Evolutionary conservation across 441 rosid genomes (phyloP).

Genomic region (Dalechampia spathulata): DNA sequence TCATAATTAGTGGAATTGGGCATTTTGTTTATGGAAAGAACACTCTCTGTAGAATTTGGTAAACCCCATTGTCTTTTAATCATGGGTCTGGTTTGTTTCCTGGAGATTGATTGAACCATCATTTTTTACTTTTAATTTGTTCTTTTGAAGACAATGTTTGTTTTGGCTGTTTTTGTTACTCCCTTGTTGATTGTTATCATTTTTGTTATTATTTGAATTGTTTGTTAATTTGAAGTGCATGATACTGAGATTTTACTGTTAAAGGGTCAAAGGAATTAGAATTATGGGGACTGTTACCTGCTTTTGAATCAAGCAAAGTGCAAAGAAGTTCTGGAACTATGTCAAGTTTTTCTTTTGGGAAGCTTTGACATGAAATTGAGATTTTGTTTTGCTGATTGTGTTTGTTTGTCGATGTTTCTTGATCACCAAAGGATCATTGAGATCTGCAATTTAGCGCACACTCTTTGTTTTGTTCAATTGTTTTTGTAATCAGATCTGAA

Average conservation of each 20-base stretch:
- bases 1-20: slow-evolving; percentile 16
- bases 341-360: background rate
- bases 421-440: background rate
- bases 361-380: background rate
- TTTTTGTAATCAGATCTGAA: too few species aligned
- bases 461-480: background rate
- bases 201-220: background rate
- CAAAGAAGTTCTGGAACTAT: slow-evolving; percentile 2
- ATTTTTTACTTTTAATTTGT: too few species aligned
- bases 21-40: slow-evolving; percentile 1
- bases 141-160: background rate
- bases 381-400: background rate
- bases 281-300: slow-evolving; percentile 1
- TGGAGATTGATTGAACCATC: too few species aligned
- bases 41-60: slow-evolving; percentile 2
- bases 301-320: slow-evolving; percentile 3
- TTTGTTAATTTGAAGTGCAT: slow-evolving; percentile 11
- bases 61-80: slow-evolving; percentile 4
- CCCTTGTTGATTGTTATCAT: slow-evolving; percentile 15
- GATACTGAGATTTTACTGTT: slow-evolving; percentile 5
- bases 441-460: background rate
- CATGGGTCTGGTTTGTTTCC: slow-evolving; percentile 8
- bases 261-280: background rate
- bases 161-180: slow-evolving; percentile 7
- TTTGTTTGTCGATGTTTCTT: background rate